Evolutionary conservation across 805 yeast species (phyloP).

Genomic region (Nakazawaea pomicola): DNA sequence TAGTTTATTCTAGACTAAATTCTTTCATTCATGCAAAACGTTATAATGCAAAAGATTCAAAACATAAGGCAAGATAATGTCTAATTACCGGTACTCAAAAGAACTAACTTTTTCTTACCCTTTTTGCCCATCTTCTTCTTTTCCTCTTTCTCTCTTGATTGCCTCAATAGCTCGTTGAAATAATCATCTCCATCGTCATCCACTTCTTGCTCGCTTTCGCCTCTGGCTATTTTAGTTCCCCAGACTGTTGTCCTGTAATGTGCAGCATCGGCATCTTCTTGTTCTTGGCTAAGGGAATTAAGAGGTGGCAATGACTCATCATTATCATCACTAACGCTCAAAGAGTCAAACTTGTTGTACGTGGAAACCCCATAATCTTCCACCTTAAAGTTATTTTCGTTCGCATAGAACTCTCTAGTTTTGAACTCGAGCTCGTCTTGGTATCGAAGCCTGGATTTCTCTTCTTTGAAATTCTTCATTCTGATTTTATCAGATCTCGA

Average conservation of each 20-base stretch:
- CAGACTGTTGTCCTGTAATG: slow-evolving; percentile 56
- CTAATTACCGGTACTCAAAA: slow-evolving; percentile 16
- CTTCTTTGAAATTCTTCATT: slow-evolving; percentile 52
- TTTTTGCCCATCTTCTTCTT: slow-evolving; percentile 30
- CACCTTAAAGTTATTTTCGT: slow-evolving; percentile 43
- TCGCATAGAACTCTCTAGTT: slow-evolving; percentile 52
- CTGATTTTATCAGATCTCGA: slow-evolving; percentile 50
- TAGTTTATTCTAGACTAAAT: too few relatives aligned
- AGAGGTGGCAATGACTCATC: slow-evolving; percentile 34
- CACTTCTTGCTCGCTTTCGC: slow-evolving; percentile 29
- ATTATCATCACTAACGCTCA: slow-evolving; percentile 26
- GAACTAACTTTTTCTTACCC: slow-evolving; percentile 43
- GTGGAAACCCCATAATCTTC: slow-evolving; percentile 28
- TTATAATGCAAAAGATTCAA: neutral
- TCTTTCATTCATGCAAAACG: too few relatives aligned
- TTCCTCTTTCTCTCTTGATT: slow-evolving; percentile 44
- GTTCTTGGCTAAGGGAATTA: slow-evolving; percentile 26
- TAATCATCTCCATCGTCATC: slow-evolving; percentile 42
- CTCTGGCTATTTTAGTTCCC: slow-evolving; percentile 61
- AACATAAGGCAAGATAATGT: neutral
- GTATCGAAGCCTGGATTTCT: slow-evolving; percentile 51
- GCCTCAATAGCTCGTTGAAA: slow-evolving; percentile 43
- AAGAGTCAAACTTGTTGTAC: slow-evolving; percentile 7
- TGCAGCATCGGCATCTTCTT: slow-evolving; percentile 17
- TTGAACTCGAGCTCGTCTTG: slow-evolving; percentile 53